phyloP scores from a whole-genome alignment of 1,139 yeast species.

The Blastobotrys persicus region DNA sequence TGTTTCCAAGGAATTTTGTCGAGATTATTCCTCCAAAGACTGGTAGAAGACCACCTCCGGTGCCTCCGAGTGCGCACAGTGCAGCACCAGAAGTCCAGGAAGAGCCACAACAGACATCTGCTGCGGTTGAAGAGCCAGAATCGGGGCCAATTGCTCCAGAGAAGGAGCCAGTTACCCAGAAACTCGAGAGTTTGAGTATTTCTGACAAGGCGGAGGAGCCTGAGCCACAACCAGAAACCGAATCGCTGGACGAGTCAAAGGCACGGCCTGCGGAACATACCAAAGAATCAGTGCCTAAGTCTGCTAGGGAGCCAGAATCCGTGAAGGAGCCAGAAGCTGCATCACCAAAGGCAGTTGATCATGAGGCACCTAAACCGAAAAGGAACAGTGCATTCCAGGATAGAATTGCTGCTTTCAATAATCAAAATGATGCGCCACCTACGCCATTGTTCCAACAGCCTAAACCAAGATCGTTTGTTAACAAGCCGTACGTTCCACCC shows the following conservation, averaged over 20 bases:
- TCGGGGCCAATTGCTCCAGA: neutral
- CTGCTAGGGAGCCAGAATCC: neutral
- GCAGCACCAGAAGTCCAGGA: conserved; percentile 1
- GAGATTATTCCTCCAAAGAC: conserved; percentile 34
- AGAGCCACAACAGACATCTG: conserved; percentile 1
- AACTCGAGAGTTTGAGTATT: neutral
- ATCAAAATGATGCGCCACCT: conserved; percentile 40
- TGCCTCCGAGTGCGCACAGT: conserved; percentile 3
- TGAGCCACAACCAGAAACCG: neutral
- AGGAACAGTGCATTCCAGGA: conserved; percentile 38
- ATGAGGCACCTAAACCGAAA: conserved; percentile 13
- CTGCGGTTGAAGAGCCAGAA: neutral
- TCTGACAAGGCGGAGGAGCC: neutral
- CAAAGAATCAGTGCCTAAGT: neutral
- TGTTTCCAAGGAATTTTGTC: conserved; percentile 88
- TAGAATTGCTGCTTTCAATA: conserved; percentile 47
- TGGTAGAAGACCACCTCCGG: conserved; percentile 14
- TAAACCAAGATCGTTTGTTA: conserved; percentile 38
- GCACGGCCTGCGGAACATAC: too few species aligned
- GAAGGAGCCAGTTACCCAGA: neutral
- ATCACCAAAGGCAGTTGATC: too few species aligned
- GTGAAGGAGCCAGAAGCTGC: conserved; percentile 11
- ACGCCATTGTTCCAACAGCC: conserved; percentile 41
- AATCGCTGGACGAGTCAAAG: neutral
- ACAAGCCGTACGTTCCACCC: conserved; percentile 42